Evolutionary conservation across 139 green algal species (phyloP), one percentile per base, ranked within the genome.

Genomic region (Auxenochlorella protothecoides): DNA sequence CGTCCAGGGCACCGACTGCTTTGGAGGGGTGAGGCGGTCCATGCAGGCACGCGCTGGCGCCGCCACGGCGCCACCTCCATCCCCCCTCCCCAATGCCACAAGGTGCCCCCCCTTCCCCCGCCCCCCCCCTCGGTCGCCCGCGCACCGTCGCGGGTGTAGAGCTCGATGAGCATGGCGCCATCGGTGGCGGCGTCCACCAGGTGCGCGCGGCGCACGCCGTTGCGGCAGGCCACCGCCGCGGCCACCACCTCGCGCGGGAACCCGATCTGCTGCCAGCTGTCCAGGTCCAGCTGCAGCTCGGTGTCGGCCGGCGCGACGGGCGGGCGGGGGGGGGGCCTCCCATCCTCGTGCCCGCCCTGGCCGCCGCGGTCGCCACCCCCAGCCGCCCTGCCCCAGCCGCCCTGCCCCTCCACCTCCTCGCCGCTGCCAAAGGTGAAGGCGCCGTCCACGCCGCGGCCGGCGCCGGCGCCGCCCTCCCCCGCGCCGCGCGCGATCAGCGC

Each of bases 141-240:
- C 27, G 1, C 27, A 44, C 27, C 27, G 75, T 98, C 93, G 6
- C 91, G 75, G 8, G 90, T 94, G 86, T 97, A 99, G 53, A 98
- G 85, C 86, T 98, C 94, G 52, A 96, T 80, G 77, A 97, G 82
- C 67, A 96, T 72, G 10, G 86, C 90, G 5, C 90, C 27, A 59
- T 96, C 89, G 13, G 87, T 67, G 16, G 83, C 81, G 3, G 82
- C 81, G 75, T 95, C 84, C 6, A 97, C 78, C 12, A 97, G 70
- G 74, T 97, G 91, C 0, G 88, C 78, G 0, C 90, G 84, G 65
- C 84, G 89, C 0, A 96, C 84, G 2, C 89, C 90, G 65, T 83
- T 74, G 13, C 76, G 74, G 72, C 76, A 84, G 53, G 75, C 83
- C 53, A 80, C 79, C 6, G 85, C 72, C 5, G 77, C 72, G 27